Percentiles rank a stretch among this genome's conserved stretches.
phyloP scores from a whole-genome alignment of 2,329 filamentous ascomycete species.

The Xenosphaeropsis pyriputrescens region DNA sequence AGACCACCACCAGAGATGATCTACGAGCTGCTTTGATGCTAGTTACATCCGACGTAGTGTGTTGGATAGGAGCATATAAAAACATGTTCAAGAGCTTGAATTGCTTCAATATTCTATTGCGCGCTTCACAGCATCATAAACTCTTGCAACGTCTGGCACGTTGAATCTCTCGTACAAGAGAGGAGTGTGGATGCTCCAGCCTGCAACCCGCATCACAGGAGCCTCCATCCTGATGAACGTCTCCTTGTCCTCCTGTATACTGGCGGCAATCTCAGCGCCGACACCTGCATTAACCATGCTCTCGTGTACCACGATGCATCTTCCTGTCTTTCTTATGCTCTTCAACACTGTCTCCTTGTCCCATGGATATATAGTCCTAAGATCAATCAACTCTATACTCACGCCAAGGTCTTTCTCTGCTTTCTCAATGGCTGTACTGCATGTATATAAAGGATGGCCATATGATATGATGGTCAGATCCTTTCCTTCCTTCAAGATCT shows the following conservation, averaged over 20 bases:
- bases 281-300: constrained; percentile 63
- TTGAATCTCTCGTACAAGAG: constrained; percentile 51
- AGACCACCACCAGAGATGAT: no score
- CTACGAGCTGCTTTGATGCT: neutral
- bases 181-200: constrained; percentile 55
- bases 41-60: no score
- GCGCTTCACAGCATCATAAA: constrained; percentile 19
- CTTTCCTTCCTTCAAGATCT: constrained; percentile 49
- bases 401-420: constrained; percentile 54
- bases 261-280: constrained; percentile 57
- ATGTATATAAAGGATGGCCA: constrained; percentile 57
- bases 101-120: constrained; percentile 13
- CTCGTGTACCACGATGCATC: constrained; percentile 59
- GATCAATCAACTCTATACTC: constrained; percentile 53
- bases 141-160: constrained; percentile 52
- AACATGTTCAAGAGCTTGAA: no score
- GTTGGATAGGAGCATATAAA: no score
- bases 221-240: constrained; percentile 56
- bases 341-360: constrained; percentile 49
- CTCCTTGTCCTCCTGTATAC: constrained; percentile 45
- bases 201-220: constrained; percentile 54
- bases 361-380: constrained; percentile 62
- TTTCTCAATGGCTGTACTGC: constrained; percentile 47
- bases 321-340: constrained; percentile 55
- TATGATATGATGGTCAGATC: constrained; percentile 58